These are phyloP conservation scores for Mesotaenium endlicherianum DNA, from an alignment of 139 green algal species.

Conservation along the genomic window DNA sequence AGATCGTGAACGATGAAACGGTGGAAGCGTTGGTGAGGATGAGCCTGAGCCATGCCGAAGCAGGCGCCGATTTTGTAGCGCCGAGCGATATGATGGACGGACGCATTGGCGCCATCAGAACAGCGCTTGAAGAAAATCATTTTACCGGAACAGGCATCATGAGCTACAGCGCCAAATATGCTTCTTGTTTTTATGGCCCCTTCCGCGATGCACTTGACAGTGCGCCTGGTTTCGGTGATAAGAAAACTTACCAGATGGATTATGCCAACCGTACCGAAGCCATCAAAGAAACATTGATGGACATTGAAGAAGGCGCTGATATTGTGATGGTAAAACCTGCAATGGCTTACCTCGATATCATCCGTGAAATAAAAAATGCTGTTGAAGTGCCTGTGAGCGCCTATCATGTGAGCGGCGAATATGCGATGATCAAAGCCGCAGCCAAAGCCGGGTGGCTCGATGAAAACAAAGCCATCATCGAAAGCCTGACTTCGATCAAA, in stretches of 20 bases:
- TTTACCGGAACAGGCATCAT: constrained; percentile 92
- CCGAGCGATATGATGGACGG: constrained; percentile 98
- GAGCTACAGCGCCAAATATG: constrained; percentile 88
- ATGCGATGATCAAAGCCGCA: constrained; percentile 97
- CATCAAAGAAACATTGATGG: constrained; percentile 75
- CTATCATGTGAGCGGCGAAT: constrained; percentile 85
- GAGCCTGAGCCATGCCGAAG: constrained; percentile 68
- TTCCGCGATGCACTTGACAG: constrained; percentile 89
- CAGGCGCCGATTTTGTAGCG: constrained; percentile 70
- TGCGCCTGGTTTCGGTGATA: neutral
- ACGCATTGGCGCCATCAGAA: constrained; percentile 81
- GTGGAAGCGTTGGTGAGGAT: constrained; percentile 86
- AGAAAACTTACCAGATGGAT: constrained; percentile 76
- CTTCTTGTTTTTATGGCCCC: constrained; percentile 90
- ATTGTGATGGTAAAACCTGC: constrained; percentile 98
- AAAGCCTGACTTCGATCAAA: constrained; percentile 84
- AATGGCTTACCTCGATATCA: constrained; percentile 83
- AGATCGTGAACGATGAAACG: constrained; percentile 96
- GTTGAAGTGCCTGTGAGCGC: constrained; percentile 80
- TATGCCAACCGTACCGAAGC: constrained; percentile 82
- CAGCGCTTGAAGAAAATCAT: constrained; percentile 81
- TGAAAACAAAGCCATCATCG: constrained; percentile 85
- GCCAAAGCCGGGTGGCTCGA: constrained; percentile 86
- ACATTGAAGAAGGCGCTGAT: constrained; percentile 91
- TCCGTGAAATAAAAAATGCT: constrained; percentile 83